Evolutionary conservation across 169 alveolate species (phyloP), one percentile per base, ranked within the genome.

Genomic region (Plasmodium vivax): DNA sequence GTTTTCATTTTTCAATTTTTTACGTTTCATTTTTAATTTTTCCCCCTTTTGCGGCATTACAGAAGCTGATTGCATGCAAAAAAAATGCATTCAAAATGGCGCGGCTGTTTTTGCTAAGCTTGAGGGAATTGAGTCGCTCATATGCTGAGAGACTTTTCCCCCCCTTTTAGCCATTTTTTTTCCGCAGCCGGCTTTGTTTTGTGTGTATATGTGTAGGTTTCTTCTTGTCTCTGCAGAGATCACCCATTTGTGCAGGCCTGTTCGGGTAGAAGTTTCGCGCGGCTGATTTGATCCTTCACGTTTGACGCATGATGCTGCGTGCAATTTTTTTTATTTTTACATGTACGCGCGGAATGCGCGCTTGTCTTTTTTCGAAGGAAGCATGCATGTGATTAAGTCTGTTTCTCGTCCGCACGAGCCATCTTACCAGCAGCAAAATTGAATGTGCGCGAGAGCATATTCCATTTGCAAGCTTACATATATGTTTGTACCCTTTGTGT

Each of bases 21-120:
- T 23, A 23, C 27, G 27, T 23, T 23, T 23, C 27, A 23, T 23
- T 23, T 23, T 14, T 51, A 14, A 23, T 43, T 38, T 80, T 80
- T 80, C 32, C 12, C 27, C 10, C 56, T 80, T 80, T 80, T 12
- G 34, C 12, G 27, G 56, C 32, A 43, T 43, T 38, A n/a, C n/a
- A 68, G 38, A 68, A 68, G 27, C 4, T 9, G 45, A 45, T 7
- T 80, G 85, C 85, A 80, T 80, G 85, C 38, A 80, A 45, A 45
- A 80, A 80, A 30, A 36, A 32, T 80, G 19, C 71, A 36, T 80
- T 45, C 27, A 36, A 80, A 80, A 80, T 43, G 71, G 34, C 73
- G 56, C 1, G 45, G n/a, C 74, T n/a, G 85, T 43, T 45, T 80
- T 80, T 43, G 56, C 23, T 12, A 80, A 80, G 36, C 32, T 10